Conservation (phyloP, 805 yeast species). For the Kuraishia ogatae region DNA sequence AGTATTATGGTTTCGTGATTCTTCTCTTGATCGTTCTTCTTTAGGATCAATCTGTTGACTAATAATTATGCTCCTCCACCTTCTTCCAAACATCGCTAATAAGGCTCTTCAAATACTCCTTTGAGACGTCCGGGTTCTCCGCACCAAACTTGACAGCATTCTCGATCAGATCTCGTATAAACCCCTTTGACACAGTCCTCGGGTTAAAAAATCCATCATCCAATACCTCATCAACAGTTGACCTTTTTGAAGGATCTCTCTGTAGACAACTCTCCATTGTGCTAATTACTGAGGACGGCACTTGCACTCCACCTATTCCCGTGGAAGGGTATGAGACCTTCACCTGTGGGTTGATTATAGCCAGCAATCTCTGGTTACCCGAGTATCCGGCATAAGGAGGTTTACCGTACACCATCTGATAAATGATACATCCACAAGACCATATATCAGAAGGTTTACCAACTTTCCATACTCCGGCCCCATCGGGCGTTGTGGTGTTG, state of each 20-base stretch:
- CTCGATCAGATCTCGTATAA: conserved; percentile 61
- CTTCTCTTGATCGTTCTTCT: neutral
- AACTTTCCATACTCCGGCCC: conserved; percentile 54
- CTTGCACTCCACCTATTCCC: conserved; percentile 53
- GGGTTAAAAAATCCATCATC: conserved; percentile 65
- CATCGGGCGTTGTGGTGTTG: conserved; percentile 17
- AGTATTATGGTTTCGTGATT: neutral
- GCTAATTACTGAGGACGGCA: conserved; percentile 62
- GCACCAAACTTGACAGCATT: conserved; percentile 74
- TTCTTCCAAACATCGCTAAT: conserved; percentile 54
- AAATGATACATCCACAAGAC: conserved; percentile 95
- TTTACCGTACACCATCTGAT: conserved; percentile 89
- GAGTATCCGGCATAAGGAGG: conserved; percentile 82
- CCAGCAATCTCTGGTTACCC: conserved; percentile 70
- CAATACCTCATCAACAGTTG: conserved; percentile 55
- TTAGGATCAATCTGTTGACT: neutral
- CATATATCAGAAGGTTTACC: conserved; percentile 95
- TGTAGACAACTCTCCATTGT: conserved; percentile 64
- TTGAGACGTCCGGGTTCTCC: conserved; percentile 21
- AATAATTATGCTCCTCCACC: conserved; percentile 28
- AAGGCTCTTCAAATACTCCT: conserved; percentile 32
- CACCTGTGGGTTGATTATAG: conserved; percentile 80
- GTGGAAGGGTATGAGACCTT: conserved; percentile 55
- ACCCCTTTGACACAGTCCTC: conserved; percentile 55
- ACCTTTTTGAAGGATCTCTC: conserved; percentile 61